phyloP scores from a whole-genome alignment of 352 stramenopile species.

The Blastocystis sp. region DNA sequence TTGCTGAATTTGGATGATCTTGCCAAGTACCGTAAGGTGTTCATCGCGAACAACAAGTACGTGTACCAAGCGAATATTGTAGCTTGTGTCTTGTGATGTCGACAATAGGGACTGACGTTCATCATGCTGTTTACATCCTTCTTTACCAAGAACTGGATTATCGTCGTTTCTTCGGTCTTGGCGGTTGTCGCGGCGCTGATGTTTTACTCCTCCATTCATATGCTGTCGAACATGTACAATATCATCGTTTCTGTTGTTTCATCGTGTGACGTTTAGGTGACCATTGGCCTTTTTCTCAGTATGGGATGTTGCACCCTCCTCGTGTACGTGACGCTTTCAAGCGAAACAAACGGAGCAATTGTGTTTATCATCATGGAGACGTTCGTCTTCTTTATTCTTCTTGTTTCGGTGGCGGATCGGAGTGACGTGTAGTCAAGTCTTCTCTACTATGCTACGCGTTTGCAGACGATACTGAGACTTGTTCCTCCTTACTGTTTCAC shows the following conservation, averaged over 20 bases:
- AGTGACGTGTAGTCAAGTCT: slow-evolving; percentile 8
- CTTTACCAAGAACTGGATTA: background rate
- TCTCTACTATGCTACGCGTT: slow-evolving; percentile 27
- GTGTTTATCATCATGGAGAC: background rate
- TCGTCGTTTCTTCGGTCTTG: background rate
- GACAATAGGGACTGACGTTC: slow-evolving; percentile 28
- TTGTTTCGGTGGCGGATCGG: background rate
- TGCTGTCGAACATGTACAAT: slow-evolving; percentile 3
- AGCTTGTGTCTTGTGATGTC: background rate
- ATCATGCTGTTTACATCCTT: slow-evolving; percentile 51
- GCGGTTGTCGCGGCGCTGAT: background rate
- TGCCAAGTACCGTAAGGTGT: slow-evolving; percentile 57
- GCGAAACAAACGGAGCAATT: background rate
- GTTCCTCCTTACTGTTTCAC: slow-evolving; percentile 24
- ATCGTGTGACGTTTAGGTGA: background rate
- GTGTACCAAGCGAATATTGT: slow-evolving; percentile 22
- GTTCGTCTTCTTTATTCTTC: slow-evolving; percentile 24
- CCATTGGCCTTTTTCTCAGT: background rate
- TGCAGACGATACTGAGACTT: slow-evolving; percentile 56
- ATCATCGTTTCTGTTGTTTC: background rate
- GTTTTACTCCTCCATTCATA: slow-evolving; percentile 8
- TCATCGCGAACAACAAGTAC: slow-evolving; percentile 61
- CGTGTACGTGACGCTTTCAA: background rate
- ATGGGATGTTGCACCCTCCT: background rate
- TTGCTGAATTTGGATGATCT: slow-evolving; percentile 43